These are phyloP conservation scores for Epichloe uncinata DNA, from an alignment of 2,329 filamentous ascomycete species.

Conservation along the genomic window DNA sequence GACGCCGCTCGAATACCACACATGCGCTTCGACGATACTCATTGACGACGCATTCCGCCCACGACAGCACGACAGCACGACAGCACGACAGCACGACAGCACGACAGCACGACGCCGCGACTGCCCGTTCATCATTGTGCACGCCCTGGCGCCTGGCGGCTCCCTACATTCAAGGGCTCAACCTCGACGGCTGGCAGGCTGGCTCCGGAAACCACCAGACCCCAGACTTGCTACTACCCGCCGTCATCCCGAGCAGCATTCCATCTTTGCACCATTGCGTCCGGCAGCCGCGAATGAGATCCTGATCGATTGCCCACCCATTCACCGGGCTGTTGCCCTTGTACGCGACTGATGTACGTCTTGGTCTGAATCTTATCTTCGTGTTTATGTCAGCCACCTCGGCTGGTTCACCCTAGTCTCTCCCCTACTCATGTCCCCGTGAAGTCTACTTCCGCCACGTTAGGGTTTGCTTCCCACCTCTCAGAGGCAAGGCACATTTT, in stretches of 20 bases:
- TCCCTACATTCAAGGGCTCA: not conserved
- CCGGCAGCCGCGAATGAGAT: slow-evolving; percentile 1
- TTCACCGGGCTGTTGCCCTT: slow-evolving; percentile 2
- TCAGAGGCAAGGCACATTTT: not conserved
- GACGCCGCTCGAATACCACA: not conserved
- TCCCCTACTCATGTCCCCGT: slow-evolving; percentile 1
- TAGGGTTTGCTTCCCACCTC: not conserved
- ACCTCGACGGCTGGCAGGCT: not conserved
- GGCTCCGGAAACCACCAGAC: not conserved
- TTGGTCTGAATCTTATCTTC: not conserved
- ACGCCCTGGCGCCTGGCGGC: not conserved
- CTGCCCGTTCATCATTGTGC: not conserved
- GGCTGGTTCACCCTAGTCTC: not conserved
- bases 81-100: too few relatives aligned
- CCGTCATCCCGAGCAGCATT: not conserved
- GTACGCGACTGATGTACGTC: slow-evolving; percentile 4
- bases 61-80: too few relatives aligned
- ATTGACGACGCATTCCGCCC: not conserved
- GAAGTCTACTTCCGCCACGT: not conserved
- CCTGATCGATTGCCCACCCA: slow-evolving; percentile 1
- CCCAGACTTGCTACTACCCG: not conserved
- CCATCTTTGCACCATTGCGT: not conserved
- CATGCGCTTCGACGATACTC: not conserved
- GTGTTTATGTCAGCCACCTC: not conserved
- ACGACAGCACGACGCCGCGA: not conserved